phyloP scores from a whole-genome alignment of 352 stramenopile species.

The Phytopythium chamaehyphon region DNA sequence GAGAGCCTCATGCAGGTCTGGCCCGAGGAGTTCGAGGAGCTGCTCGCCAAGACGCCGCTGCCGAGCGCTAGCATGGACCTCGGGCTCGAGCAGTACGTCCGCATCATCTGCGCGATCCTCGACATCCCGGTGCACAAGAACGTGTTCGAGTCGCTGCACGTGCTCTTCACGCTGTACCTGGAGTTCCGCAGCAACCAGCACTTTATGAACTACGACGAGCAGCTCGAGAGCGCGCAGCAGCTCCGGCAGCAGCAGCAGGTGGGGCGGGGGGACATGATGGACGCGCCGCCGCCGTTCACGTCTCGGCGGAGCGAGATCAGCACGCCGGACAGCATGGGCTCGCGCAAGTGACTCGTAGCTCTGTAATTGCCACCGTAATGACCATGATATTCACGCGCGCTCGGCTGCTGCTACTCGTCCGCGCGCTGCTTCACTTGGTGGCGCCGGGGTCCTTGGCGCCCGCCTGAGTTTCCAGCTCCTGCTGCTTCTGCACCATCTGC shows the following conservation, averaged over 20 bases:
- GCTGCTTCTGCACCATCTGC: conserved; percentile 51
- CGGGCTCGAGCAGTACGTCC: conserved; percentile 90
- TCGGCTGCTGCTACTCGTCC: no score
- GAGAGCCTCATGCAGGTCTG: conserved; percentile 93
- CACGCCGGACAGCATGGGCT: conserved; percentile 31
- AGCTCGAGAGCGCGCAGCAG: conserved; percentile 19
- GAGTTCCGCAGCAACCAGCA: conserved; percentile 93
- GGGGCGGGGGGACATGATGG: conserved; percentile 15
- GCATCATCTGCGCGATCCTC: conserved; percentile 90
- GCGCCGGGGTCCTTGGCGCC: not conserved
- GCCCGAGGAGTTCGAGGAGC: conserved; percentile 84
- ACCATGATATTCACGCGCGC: conserved; percentile 1
- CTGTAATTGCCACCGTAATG: conserved; percentile 1
- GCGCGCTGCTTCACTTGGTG: conserved; percentile 11
- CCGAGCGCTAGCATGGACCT: conserved; percentile 89
- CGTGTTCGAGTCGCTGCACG: conserved; percentile 93
- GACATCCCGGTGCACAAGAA: conserved; percentile 95
- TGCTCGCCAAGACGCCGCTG: conserved; percentile 65
- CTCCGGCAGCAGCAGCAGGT: conserved; percentile 5
- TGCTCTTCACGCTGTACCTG: conserved; percentile 93
- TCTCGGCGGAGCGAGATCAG: conserved; percentile 24
- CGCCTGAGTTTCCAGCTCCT: conserved; percentile 20
- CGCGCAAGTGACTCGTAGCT: conserved; percentile 26
- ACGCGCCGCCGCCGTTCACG: conserved; percentile 29
- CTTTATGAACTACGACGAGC: conserved; percentile 87